A percentile compares a stretch with the other conserved stretches of the same genome.
Evolutionary conservation across 2,329 filamentous ascomycete genomes (phyloP).

Genomic region (Penicillium sp.): DNA sequence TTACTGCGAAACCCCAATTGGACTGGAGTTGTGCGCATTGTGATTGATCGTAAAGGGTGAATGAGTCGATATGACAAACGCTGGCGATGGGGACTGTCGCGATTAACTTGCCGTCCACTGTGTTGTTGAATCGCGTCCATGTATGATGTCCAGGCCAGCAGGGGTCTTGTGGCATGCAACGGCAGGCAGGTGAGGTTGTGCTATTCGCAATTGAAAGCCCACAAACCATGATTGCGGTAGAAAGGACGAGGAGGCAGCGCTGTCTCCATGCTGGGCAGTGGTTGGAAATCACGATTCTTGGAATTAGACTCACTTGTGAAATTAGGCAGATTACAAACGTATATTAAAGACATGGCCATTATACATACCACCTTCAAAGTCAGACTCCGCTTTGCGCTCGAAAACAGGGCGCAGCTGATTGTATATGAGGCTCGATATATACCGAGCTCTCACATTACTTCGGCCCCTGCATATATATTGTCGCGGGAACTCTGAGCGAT

Average conservation of each 20-base stretch:
- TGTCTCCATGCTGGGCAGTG: background rate
- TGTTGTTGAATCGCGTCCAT: slow-evolving; percentile 11
- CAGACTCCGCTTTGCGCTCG: background rate
- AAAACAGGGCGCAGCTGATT: background rate
- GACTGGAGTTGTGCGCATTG: background rate
- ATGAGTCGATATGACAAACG: slow-evolving; percentile 4
- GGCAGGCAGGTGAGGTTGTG: background rate
- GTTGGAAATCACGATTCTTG: background rate
- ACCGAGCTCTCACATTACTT: background rate
- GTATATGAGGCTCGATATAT: background rate
- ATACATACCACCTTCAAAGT: background rate
- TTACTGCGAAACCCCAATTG: background rate
- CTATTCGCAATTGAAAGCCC: background rate
- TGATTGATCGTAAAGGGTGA: background rate
- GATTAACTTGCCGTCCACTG: slow-evolving; percentile 7
- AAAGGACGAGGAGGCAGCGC: background rate
- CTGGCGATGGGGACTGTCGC: slow-evolving; percentile 9
- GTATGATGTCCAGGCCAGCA: slow-evolving; percentile 6
- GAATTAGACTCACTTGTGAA: background rate
- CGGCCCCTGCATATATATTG: background rate
- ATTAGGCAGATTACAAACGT: background rate
- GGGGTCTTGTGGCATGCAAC: slow-evolving; percentile 11
- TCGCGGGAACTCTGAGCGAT: background rate
- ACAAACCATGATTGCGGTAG: too few relatives aligned
- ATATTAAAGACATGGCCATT: background rate